Base-by-base conservation (phyloP, 306 rosid species). In the Senna tora region DNA sequence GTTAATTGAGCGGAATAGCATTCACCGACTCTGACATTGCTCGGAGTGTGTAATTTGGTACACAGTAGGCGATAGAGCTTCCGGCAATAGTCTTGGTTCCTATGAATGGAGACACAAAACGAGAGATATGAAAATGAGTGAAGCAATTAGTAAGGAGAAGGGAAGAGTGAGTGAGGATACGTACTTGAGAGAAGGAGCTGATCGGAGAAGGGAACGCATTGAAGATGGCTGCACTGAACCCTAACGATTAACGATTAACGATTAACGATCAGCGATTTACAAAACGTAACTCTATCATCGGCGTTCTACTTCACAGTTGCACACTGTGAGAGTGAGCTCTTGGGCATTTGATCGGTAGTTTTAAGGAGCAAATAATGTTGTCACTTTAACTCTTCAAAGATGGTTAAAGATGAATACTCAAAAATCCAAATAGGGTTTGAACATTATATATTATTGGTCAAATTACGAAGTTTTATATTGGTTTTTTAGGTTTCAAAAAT, bases 201-300 rank as follows among this genome's bases (percentile, higher is more conserved):
- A 42, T 65, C 65, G 46, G 17, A 60, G 78, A 39, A 17, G n/a
- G 14, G 47, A 30, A 54, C 57, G 42, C 78, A 65, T 74, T 74
- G 33, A 30, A 38, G 25, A 53, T 16, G 56, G 56, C 39, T 9
- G 34, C 16, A 1, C 12, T 9, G n/a, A 45, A 47, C 16, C 57
- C 69, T 64, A 19, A 17, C 30, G 2, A 1, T 9, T 9, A 7
- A 9, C 5, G 59, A 63, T 62, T 47, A 7, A n/a, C n/a, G n/a
- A n/a, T n/a, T n/a, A n/a, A n/a, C n/a, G n/a, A n/a, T n/a, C n/a
- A n/a, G n/a, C n/a, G n/a, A n/a, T n/a, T n/a, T n/a, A n/a, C n/a
- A n/a, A n/a, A n/a, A n/a, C n/a, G n/a, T n/a, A n/a, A n/a, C n/a
- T n/a, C n/a, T n/a, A n/a, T n/a, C n/a, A n/a, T n/a, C n/a, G n/a